Evolutionary conservation across 208 protist genomes (phyloP).

Genomic region (Crithidia acanthocephali): DNA sequence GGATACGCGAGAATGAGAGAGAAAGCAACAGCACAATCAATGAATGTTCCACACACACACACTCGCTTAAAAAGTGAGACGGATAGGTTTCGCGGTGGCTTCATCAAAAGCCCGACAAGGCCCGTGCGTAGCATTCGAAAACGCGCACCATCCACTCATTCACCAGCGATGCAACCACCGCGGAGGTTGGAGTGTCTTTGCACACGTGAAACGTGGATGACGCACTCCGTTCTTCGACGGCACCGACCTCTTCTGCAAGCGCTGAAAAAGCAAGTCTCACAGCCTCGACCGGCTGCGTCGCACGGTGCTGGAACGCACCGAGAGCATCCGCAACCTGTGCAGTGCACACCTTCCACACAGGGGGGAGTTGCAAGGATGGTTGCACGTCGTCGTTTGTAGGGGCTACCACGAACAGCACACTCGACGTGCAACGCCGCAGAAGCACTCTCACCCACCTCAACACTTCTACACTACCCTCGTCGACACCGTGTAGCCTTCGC

Average conservation of each 20-base stretch:
- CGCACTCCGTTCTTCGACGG: neutral
- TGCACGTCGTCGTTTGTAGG: neutral
- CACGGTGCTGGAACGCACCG: neutral
- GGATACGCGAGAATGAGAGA: neutral
- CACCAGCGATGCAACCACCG: constrained; percentile 6
- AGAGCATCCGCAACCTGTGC: neutral
- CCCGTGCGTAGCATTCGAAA: constrained; percentile 4
- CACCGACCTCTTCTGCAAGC: neutral
- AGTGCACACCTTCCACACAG: neutral
- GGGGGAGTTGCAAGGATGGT: neutral
- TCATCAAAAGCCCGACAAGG: neutral
- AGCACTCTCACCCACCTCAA: neutral
- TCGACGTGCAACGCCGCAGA: neutral
- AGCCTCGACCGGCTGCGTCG: too few species aligned
- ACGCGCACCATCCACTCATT: constrained; percentile 19
- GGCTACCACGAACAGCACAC: neutral
- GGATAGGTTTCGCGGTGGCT: too few species aligned
- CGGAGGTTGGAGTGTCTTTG: neutral
- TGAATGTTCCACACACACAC: too few species aligned
- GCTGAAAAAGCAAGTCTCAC: neutral
- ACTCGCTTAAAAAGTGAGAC: too few species aligned
- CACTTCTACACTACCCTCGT: neutral
- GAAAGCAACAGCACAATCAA: too few species aligned
- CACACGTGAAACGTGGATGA: too few species aligned
- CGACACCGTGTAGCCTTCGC: neutral